phyloP scores from a whole-genome alignment of 345 rosid genomes.

The Garcia nutans region DNA sequence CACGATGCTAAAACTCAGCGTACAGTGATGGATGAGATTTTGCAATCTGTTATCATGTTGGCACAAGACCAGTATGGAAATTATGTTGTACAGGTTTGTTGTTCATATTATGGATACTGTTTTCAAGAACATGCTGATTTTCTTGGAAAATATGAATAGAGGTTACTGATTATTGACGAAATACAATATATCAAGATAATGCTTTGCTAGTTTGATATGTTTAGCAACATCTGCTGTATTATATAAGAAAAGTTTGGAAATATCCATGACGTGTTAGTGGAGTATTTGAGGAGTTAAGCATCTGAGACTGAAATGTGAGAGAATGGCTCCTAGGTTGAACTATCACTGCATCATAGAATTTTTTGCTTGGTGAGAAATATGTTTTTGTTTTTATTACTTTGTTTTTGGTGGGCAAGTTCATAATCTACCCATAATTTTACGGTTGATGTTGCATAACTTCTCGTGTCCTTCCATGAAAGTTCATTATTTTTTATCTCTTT shows the following conservation, averaged over 20 bases:
- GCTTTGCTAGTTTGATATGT: not conserved
- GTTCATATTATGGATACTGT: not conserved
- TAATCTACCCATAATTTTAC: not conserved
- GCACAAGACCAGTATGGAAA: slow-evolving; percentile 99
- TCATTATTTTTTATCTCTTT: not conserved
- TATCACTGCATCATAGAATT: not conserved
- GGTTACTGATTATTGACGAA: not conserved
- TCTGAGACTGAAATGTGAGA: not conserved
- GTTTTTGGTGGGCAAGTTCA: not conserved
- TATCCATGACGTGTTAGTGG: not conserved
- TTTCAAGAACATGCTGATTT: not conserved
- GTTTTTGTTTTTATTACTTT: not conserved
- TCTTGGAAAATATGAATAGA: not conserved
- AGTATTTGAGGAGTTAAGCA: not conserved
- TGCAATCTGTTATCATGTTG: slow-evolving; percentile 78
- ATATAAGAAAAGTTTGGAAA: not conserved
- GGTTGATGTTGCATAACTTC: not conserved
- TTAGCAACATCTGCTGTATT: not conserved
- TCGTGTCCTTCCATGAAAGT: not conserved
- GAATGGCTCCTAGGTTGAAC: not conserved
- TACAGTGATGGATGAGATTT: slow-evolving; percentile 85
- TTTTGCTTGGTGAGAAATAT: not conserved
- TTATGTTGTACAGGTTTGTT: slow-evolving; percentile 94
- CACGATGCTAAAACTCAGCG: slow-evolving; percentile 64
- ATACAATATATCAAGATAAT: not conserved